Conservation (phyloP, 2,329 filamentous ascomycete species). For the Phyllachora maydis region DNA sequence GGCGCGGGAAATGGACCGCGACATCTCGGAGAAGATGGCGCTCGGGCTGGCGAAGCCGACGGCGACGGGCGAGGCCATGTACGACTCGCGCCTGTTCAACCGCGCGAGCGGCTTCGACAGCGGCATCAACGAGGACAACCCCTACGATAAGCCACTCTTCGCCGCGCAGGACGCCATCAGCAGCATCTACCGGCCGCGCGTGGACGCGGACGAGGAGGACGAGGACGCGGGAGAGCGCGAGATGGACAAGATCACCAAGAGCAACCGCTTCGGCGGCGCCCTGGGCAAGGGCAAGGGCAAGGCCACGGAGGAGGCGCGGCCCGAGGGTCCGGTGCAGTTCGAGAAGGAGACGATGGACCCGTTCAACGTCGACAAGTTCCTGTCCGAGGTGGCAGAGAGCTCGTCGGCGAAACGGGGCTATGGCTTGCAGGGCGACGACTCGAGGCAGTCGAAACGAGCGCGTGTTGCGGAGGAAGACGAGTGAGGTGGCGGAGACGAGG, state of each 20-base stretch:
- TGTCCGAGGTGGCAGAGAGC: conserved; percentile 54
- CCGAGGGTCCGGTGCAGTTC: conserved; percentile 85
- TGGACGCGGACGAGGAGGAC: conserved; percentile 55
- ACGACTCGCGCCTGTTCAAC: conserved; percentile 89
- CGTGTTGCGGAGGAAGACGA: conserved; percentile 56
- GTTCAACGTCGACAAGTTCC: conserved; percentile 87
- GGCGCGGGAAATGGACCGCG: conserved; percentile 85
- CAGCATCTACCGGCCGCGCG: conserved; percentile 75
- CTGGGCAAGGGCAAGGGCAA: conserved; percentile 83
- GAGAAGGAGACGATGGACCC: conserved; percentile 70
- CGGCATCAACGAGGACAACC: conserved; percentile 94
- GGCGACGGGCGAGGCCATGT: conserved; percentile 83
- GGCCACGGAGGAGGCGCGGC: conserved; percentile 66
- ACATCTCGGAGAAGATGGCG: conserved; percentile 93
- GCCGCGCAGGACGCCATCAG: conserved; percentile 87
- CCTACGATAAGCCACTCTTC: conserved; percentile 93
- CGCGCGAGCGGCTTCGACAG: conserved; percentile 77
- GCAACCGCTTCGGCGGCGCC: conserved; percentile 65
- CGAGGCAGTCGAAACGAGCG: conserved; percentile 46
- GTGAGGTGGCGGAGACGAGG: too few relatives aligned
- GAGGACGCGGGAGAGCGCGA: conserved; percentile 64
- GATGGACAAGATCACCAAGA: conserved; percentile 75
- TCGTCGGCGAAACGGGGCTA: conserved; percentile 50
- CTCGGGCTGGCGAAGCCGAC: conserved; percentile 89
- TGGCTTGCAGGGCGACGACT: conserved; percentile 49